These are phyloP conservation scores for Harrya chromipes DNA, from an alignment of 768 basidiomycete species.

Conservation along the genomic window DNA sequence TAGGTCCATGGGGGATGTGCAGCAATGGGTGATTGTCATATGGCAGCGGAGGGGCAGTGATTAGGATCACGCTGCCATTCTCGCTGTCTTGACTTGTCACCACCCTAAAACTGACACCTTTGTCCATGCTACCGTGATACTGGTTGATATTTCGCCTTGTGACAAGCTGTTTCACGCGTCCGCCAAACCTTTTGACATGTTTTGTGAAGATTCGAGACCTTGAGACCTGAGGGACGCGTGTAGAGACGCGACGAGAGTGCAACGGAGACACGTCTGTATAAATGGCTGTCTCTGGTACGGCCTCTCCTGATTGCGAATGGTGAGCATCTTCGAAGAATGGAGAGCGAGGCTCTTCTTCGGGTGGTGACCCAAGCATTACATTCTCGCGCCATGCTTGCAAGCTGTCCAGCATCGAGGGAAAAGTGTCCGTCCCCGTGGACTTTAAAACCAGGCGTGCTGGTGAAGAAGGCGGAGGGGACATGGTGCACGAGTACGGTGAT, in stretches of 20 bases:
- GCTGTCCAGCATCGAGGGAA: constrained; percentile 29
- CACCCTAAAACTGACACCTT: constrained; percentile 15
- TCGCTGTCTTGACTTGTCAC: constrained; percentile 28
- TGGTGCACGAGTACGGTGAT: constrained; percentile 12
- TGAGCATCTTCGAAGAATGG: constrained; percentile 13
- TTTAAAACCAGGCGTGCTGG: constrained; percentile 19
- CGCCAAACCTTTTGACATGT: constrained; percentile 27
- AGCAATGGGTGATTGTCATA: constrained; percentile 14
- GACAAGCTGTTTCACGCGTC: constrained; percentile 28
- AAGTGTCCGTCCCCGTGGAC: constrained; percentile 31
- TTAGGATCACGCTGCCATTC: constrained; percentile 29
- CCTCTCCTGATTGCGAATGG: constrained; percentile 6
- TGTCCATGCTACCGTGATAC: constrained; percentile 20
- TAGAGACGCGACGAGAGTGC: constrained; percentile 1
- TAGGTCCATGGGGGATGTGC: constrained; percentile 3
- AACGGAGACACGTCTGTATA: constrained; percentile 7
- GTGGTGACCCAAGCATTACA: constrained; percentile 13
- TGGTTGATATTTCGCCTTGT: constrained; percentile 8
- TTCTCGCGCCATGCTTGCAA: constrained; percentile 30
- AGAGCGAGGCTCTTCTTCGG: constrained; percentile 13
- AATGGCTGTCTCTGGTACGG: constrained; percentile 1
- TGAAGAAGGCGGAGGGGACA: constrained; percentile 11
- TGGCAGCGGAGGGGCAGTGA: constrained; percentile 29
- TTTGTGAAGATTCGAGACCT: constrained; percentile 22
- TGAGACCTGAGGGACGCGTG: constrained; percentile 2